Evolutionary conservation across 768 basidiomycete genomes (phyloP), one percentile per base, ranked within the genome.

Genomic region (Boletus rubropictus): DNA sequence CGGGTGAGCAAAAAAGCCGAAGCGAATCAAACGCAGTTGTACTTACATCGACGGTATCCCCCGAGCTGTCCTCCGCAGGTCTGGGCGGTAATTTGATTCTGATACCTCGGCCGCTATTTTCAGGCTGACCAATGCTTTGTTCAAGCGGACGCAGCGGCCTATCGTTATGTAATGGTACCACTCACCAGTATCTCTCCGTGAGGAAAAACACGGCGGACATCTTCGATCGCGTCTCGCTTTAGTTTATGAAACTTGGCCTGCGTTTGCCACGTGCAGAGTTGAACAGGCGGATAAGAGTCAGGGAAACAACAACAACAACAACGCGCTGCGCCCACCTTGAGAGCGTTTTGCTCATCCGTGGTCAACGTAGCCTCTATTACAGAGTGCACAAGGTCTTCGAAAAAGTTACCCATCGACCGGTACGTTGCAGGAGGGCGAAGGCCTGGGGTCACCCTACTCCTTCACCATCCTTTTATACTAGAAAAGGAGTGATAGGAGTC

Each of bases 211-310:
- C 39, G 3, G 11, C 58, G 61, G 31, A 65, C 56, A 12, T 63
- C 62, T 1, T 66, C 48, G 4, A 63, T 64, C 28, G 61, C 64
- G 0, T 64, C 64, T 15, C 52, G 56, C 36, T 56, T 63, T 12
- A 63, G 48, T 22, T 61, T 64, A 39, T 61, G 56, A 48, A 63
- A 64, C 41, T 63, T 63, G 4, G 62, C 62, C 62, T 63, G 22
- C 5, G n/a, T 12, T 7, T 8, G 4, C 17, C 3, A 9, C 4
- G n/a, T 3, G 3, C 15, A 33, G 7, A 3, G 4, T 11, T 46
- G 10, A 49, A 24, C 9, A 4, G 7, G 24, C 12, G 32, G 21
- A 11, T 10, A 18, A 18, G 37, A 15, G 27, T 3, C 17, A 21
- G 11, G 29, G 6, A 25, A 25, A 25, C 7, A 24, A 7, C 7